Evolutionary conservation across 75 land plant species (phyloP).

Genomic region (Selaginella moellendorffii): DNA sequence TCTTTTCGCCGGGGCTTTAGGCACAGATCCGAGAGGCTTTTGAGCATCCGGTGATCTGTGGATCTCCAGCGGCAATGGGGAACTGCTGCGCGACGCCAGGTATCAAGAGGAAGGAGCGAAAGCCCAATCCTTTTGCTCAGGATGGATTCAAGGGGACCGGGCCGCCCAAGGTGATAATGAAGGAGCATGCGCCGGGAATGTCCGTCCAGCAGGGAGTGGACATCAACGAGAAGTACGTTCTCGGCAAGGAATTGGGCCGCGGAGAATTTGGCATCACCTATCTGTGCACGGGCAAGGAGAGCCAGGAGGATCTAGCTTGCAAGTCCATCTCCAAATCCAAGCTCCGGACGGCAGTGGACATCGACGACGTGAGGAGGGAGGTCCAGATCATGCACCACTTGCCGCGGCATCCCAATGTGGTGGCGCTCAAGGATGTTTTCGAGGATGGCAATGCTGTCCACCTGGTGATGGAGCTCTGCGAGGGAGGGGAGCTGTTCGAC

Average conservation of each 20-base stretch:
- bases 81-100: constrained; percentile 42
- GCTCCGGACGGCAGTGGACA: constrained; percentile 50
- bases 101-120: constrained; percentile 27
- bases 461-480: constrained; percentile 82
- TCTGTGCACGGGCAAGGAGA: constrained; percentile 39
- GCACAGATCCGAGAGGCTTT: background rate
- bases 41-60: background rate
- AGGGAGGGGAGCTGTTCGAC: constrained; percentile 71
- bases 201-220: constrained; percentile 12
- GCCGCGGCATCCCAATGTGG: constrained; percentile 61
- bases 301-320: constrained; percentile 46
- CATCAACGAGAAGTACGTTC: constrained; percentile 39
- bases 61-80: constrained; percentile 29
- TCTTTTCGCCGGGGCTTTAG: no score
- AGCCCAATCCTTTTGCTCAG: constrained; percentile 34
- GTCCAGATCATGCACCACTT: constrained; percentile 73
- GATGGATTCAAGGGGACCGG: constrained; percentile 17
- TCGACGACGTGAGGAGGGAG: constrained; percentile 77
- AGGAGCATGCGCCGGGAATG: constrained; percentile 18
- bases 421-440: constrained; percentile 46
- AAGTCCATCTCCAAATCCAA: constrained; percentile 74
- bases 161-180: constrained; percentile 15
- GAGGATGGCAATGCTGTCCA: constrained; percentile 70
- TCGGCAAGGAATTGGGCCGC: constrained; percentile 73
- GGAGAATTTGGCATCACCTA: constrained; percentile 77